Evolutionary conservation across 1,284 basidiomycete genomes (phyloP).

Genomic region (Mycena sp.): DNA sequence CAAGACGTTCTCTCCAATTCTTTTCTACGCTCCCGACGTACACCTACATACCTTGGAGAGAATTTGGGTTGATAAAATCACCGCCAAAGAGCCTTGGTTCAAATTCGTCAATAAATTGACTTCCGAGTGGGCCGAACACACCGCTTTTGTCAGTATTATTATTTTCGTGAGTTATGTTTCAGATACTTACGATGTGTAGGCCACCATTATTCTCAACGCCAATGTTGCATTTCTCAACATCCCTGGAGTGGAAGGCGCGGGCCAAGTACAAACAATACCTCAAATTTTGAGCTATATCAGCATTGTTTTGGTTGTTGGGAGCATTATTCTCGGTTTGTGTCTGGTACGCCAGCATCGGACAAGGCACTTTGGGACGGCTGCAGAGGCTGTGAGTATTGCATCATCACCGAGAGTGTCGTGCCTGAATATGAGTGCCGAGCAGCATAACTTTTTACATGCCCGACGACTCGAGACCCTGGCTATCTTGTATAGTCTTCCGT

Average conservation of each 20-base stretch:
- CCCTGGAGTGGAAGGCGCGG: conserved; percentile 8
- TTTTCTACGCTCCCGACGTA: conserved; percentile 14
- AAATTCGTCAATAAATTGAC: conserved; percentile 2
- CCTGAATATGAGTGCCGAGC: not conserved
- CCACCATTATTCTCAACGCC: conserved; percentile 19
- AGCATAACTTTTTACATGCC: not conserved
- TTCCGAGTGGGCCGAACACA: conserved; percentile 14
- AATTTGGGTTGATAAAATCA: conserved; percentile 23
- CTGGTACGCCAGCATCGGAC: conserved; percentile 50
- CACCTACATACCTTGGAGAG: conserved; percentile 17
- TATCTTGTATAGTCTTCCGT: conserved; percentile 56
- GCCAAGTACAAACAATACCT: not conserved
- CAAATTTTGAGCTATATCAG: conserved; percentile 49
- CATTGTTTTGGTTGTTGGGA: conserved; percentile 49
- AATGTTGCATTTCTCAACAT: conserved; percentile 25
- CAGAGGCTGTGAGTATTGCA: conserved; percentile 2
- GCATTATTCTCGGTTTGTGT: conserved; percentile 51
- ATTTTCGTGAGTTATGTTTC: not conserved
- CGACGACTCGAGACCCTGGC: conserved; percentile 51
- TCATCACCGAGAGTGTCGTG: not conserved
- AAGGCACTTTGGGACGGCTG: conserved; percentile 1
- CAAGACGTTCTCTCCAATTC: conserved; percentile 13
- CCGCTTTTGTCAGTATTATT: conserved; percentile 3
- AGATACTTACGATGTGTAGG: conserved; percentile 7
- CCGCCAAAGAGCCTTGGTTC: conserved; percentile 10